Conservation (phyloP, 1,139 yeast genomes). For the Yamadazyma atmosphaerica region DNA sequence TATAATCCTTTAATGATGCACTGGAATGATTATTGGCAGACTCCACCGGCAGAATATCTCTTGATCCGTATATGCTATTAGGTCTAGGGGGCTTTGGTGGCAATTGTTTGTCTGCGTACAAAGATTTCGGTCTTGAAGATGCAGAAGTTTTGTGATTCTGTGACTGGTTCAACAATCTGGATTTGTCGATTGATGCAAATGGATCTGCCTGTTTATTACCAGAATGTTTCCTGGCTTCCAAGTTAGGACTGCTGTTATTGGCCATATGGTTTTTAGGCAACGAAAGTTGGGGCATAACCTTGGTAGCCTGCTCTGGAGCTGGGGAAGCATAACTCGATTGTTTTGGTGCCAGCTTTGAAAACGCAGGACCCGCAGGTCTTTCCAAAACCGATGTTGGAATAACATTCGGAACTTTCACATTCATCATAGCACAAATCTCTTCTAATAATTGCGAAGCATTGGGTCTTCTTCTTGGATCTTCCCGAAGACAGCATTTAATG, state of each 20-base stretch:
- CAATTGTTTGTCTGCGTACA: conserved; percentile 12
- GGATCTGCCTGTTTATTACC: conserved; percentile 25
- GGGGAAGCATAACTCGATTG: too few species aligned
- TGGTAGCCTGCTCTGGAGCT: too few species aligned
- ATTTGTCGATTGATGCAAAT: conserved; percentile 40
- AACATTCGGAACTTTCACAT: conserved; percentile 53
- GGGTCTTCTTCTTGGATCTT: conserved; percentile 72
- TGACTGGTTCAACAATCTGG: conserved; percentile 24
- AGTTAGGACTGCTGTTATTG: conserved; percentile 8
- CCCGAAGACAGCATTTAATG: conserved; percentile 62
- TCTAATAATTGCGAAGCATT: conserved; percentile 68
- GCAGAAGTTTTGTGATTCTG: too few species aligned
- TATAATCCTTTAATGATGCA: conserved; percentile 33
- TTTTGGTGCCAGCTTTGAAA: too few species aligned
- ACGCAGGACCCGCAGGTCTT: conserved; percentile 10
- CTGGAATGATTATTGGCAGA: conserved; percentile 17
- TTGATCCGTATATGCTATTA: conserved; percentile 12
- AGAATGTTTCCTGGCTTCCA: conserved; percentile 10
- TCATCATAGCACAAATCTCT: conserved; percentile 67
- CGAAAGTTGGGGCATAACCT: conserved; percentile 1
- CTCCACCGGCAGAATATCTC: conserved; percentile 12
- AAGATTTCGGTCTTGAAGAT: conserved; percentile 21
- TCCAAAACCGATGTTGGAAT: conserved; percentile 28
- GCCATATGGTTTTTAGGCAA: not conserved
- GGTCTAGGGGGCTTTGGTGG: conserved; percentile 10